phyloP scores from a whole-genome alignment of 2,329 filamentous ascomycete genomes.

The Aspergillus glaucus region DNA sequence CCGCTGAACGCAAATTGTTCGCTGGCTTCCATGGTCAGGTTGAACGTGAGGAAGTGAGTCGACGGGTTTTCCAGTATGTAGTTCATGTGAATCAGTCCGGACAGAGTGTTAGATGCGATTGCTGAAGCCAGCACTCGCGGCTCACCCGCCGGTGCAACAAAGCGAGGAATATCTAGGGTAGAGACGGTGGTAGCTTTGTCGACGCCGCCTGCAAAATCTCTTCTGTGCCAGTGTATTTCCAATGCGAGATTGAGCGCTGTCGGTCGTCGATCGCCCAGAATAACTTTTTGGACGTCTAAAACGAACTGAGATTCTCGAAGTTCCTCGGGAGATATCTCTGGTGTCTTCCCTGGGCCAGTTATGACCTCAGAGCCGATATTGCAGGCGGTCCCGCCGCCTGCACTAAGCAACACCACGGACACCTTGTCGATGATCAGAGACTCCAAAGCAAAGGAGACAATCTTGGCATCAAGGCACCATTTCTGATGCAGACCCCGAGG shows the following conservation, averaged over 20 bases:
- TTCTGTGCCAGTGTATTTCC: conserved; percentile 69
- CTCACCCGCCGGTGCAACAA: conserved; percentile 74
- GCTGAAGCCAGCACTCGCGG: conserved; percentile 67
- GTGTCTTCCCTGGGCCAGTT: conserved; percentile 19
- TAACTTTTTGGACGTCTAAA: conserved; percentile 66
- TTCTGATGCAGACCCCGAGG: conserved; percentile 66
- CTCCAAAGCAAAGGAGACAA: conserved; percentile 70
- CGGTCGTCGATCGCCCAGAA: conserved; percentile 74
- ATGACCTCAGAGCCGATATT: conserved; percentile 31
- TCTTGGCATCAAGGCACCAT: conserved; percentile 68
- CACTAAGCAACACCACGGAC: conserved; percentile 54
- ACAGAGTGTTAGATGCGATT: conserved; percentile 24
- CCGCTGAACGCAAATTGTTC: conserved; percentile 92
- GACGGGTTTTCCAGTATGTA: conserved; percentile 90
- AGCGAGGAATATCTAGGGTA: conserved; percentile 68
- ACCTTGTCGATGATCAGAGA: conserved; percentile 58
- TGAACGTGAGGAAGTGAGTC: conserved; percentile 90
- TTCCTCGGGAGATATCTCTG: conserved; percentile 56
- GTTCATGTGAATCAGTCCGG: conserved; percentile 43
- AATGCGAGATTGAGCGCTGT: conserved; percentile 69
- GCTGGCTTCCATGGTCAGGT: conserved; percentile 82
- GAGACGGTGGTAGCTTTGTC: conserved; percentile 54
- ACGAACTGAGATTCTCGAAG: conserved; percentile 68
- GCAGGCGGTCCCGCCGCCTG: conserved; percentile 59
- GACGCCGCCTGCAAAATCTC: conserved; percentile 23